phyloP scores from a whole-genome alignment of 2,329 filamentous ascomycete species.

The Neofusicoccum sp. region DNA sequence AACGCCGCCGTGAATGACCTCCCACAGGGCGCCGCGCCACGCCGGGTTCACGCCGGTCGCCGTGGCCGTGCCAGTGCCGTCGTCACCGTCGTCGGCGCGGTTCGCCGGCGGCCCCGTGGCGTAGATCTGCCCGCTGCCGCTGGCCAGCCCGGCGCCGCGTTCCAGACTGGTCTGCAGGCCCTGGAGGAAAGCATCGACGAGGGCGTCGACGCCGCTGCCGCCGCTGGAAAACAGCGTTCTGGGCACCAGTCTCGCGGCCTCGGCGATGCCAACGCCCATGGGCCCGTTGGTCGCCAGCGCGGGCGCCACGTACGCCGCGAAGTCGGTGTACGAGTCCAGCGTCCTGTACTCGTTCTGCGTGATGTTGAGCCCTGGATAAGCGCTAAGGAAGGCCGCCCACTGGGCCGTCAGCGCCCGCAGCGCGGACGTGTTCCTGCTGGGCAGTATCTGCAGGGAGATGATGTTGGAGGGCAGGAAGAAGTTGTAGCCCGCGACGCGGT shows the following conservation, averaged over 20 bases:
- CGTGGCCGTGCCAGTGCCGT: conserved; percentile 16
- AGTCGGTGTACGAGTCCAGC: conserved; percentile 31
- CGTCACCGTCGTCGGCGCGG: conserved; percentile 23
- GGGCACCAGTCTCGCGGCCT: conserved; percentile 34
- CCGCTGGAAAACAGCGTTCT: neutral
- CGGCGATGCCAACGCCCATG: conserved; percentile 33
- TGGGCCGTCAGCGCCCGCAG: conserved; percentile 29
- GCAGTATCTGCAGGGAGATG: conserved; percentile 31
- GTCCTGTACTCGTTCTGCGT: conserved; percentile 31
- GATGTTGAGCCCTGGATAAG: conserved; percentile 32
- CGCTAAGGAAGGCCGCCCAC: conserved; percentile 30
- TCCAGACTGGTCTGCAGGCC: conserved; percentile 22
- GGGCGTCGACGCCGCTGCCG: neutral
- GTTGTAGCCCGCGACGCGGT: conserved; percentile 36
- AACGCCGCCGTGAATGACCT: conserved; percentile 33
- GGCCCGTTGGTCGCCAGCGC: conserved; percentile 31
- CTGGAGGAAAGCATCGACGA: conserved; percentile 28
- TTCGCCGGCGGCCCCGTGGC: conserved; percentile 33
- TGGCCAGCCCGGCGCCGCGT: conserved; percentile 21
- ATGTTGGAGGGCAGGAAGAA: conserved; percentile 31
- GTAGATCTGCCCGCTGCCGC: conserved; percentile 28
- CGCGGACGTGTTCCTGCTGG: conserved; percentile 25
- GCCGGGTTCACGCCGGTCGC: conserved; percentile 31
- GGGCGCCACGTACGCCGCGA: conserved; percentile 30
- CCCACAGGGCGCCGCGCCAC: conserved; percentile 33